A percentile compares a stretch with the other conserved stretches of the same genome.
phyloP scores from a whole-genome alignment of 164 flowering plant species.

The Vitis labrusca region DNA sequence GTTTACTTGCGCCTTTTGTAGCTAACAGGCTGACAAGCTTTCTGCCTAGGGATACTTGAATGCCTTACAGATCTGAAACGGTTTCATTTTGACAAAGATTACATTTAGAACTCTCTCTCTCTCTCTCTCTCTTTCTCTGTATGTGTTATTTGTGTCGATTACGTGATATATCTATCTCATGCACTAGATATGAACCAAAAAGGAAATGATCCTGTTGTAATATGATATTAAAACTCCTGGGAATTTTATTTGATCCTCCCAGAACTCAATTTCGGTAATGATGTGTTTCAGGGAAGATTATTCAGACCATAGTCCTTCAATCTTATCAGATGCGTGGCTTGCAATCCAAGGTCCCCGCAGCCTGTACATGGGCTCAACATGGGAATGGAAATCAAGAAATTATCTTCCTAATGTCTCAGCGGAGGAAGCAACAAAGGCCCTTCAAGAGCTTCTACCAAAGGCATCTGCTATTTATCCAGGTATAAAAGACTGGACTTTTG shows the following conservation, averaged over 20 bases:
- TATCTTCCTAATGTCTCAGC: conserved; percentile 49
- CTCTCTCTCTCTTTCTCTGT: not conserved
- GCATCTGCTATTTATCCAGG: conserved; percentile 66
- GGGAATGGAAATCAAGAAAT: conserved; percentile 90
- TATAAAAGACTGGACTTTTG: conserved; percentile 61
- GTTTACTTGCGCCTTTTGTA: not conserved
- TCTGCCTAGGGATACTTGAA: not conserved
- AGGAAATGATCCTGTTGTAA: too few species aligned
- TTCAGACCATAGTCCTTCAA: conserved; percentile 68
- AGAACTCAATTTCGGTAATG: not conserved
- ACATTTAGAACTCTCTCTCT: not conserved
- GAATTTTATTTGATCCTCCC: not conserved
- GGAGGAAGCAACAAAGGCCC: conserved; percentile 69
- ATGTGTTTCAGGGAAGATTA: conserved; percentile 54
- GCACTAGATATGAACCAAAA: too few species aligned
- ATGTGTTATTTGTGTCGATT: too few species aligned
- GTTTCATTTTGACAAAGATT: not conserved
- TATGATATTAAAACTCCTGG: too few species aligned
- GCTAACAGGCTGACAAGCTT: not conserved
- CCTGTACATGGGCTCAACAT: conserved; percentile 85
- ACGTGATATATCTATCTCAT: too few species aligned
- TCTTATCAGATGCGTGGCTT: conserved; percentile 92
- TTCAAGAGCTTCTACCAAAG: conserved; percentile 72
- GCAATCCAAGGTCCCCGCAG: conserved; percentile 70
- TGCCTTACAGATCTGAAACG: not conserved